Percentiles rank a stretch among this genome's conserved stretches.
Evolutionary conservation across 352 stramenopile genomes (phyloP).

Genomic region (Phytophthora tentaculata): DNA sequence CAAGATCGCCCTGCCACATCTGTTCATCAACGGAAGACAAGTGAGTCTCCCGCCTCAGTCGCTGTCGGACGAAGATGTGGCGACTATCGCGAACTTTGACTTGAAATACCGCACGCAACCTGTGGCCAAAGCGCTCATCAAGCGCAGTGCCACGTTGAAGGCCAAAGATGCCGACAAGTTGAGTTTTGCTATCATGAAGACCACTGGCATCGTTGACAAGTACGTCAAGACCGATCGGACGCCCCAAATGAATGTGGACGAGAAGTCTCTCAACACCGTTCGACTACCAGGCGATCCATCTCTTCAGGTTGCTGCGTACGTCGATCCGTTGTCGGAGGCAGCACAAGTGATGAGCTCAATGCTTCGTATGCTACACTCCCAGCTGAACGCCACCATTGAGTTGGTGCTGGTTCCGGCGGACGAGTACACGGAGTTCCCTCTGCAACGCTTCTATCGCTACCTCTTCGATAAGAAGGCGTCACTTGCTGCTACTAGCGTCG

Average conservation of each 20-base stretch:
- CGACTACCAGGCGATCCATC: conserved; percentile 51
- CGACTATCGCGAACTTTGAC: conserved; percentile 71
- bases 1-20: conserved; percentile 31
- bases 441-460: conserved; percentile 95
- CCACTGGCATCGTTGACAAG: conserved; percentile 80
- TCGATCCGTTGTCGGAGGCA: conserved; percentile 92
- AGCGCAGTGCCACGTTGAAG: conserved; percentile 55
- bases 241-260: conserved; percentile 39
- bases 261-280: conserved; percentile 46
- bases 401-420: conserved; percentile 64
- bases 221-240: conserved; percentile 64
- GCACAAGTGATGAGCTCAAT: conserved; percentile 91
- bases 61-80: conserved; percentile 68
- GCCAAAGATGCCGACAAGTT: conserved; percentile 55
- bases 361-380: conserved; percentile 75
- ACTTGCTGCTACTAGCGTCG: conserved; percentile 47
- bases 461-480: conserved; percentile 71
- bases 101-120: conserved; percentile 72
- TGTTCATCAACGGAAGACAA: conserved; percentile 79
- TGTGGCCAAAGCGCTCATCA: conserved; percentile 76
- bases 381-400: conserved; percentile 79
- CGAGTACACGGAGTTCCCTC: conserved; percentile 88
- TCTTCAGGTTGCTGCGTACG: conserved; percentile 75
- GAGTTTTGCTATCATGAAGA: conserved; percentile 80
- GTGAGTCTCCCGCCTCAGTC: conserved; percentile 60